Base-by-base conservation (phyloP, 495 filamentous ascomycete species). In the Penicillium dipodomyicola region DNA sequence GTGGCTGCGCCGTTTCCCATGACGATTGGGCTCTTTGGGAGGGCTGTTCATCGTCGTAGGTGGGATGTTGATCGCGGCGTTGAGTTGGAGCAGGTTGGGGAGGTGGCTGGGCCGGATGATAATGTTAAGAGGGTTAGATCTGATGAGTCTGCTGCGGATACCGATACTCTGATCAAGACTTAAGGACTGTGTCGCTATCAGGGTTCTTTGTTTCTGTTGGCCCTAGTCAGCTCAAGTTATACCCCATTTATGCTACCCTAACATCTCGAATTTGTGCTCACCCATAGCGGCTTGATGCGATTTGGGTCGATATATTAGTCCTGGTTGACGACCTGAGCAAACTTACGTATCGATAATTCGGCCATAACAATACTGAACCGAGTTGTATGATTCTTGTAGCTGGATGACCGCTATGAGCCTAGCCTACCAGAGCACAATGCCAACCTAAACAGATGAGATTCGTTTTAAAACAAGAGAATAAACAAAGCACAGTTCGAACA, bases 1-100 rank as follows among this genome's bases (percentile, higher is more conserved):
- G 84, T 78, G 7, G 84, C 80, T 29, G 82, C 87, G 42, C 87
- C 89, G 23, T 74, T 87, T 59, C 84, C 88, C 4, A 57, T 95
- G 46, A 72, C 72, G 4, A 68, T 96, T 46, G 91, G 91, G 3
- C 51, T 83, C 43, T 86, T 85, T 77, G 83, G 87, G 6, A 64
- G 84, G 43, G 59, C 80, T 48, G 74, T 80, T 54, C 64, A 67
- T 54, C 52, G 78, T 62, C 78, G 83, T 42, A 79, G 91, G 52
- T 71, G 89, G 55, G 79, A 82, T 58, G 67, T 80, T 44, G 86
- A 88, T 71, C 70, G 72, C 19, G 73, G 67, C 0, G 37, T 69
- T 39, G 65, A 64, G 56, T 15, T 72, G 46, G 64, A 60, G 41
- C 20, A 40, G 15, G 7, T 3, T 14, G 23, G 14, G 8, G 49